Conservation (phyloP, 345 rosid species). For the Sisymbrium altissimum region DNA sequence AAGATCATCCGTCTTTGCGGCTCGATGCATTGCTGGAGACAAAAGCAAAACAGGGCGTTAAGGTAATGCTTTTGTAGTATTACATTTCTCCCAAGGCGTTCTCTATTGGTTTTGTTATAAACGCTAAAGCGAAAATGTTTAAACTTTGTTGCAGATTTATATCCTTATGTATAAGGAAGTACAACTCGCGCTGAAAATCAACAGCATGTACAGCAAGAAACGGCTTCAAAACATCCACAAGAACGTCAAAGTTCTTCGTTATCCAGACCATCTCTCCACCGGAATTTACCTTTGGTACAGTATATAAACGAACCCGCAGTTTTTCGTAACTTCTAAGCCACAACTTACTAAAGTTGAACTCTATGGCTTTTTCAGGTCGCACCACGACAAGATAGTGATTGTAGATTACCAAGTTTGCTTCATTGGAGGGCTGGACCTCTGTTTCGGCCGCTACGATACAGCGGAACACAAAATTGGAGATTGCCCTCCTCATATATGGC, state of each 20-base stretch:
- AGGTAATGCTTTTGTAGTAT: slow-evolving; percentile 41
- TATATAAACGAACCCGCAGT: background rate
- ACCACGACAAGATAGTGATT: slow-evolving; percentile 89
- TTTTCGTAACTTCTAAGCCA: background rate
- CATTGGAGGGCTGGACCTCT: slow-evolving; percentile 89
- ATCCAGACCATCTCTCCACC: slow-evolving; percentile 79
- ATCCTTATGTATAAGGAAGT: slow-evolving; percentile 93
- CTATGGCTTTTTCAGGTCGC: slow-evolving; percentile 59
- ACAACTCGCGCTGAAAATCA: slow-evolving; percentile 79
- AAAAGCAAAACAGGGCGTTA: slow-evolving; percentile 88
- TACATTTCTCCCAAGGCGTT: background rate
- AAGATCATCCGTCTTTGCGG: slow-evolving; percentile 50
- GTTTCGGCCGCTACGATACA: slow-evolving; percentile 91
- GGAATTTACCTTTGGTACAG: slow-evolving; percentile 82
- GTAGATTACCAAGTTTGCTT: slow-evolving; percentile 79
- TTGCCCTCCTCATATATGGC: slow-evolving; percentile 68
- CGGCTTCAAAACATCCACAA: slow-evolving; percentile 73
- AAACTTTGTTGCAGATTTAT: slow-evolving; percentile 56
- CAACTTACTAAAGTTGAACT: background rate
- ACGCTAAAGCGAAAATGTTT: background rate
- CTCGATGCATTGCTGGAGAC: slow-evolving; percentile 78
- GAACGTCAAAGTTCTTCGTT: slow-evolving; percentile 78
- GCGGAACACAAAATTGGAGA: slow-evolving; percentile 71
- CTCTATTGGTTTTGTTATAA: background rate
- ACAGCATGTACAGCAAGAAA: slow-evolving; percentile 80